Base-by-base conservation (phyloP, 2,329 filamentous ascomycete genomes). In the Plenodomus biglobosus region DNA sequence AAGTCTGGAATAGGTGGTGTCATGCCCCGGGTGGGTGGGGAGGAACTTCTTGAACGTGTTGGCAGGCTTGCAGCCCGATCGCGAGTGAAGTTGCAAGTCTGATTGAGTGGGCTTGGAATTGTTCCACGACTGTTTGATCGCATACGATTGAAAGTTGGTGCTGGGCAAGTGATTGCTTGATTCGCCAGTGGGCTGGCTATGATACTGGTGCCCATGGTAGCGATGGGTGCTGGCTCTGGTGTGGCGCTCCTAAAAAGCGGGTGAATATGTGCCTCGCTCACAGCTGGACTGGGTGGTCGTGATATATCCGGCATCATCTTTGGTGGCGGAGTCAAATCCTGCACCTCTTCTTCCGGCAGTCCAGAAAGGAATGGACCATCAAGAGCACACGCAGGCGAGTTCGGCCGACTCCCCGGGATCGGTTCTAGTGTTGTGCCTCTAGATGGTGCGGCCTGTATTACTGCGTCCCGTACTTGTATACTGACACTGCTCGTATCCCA, bases 171-270 rank as follows among this genome's bases (percentile, higher is more conserved):
- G 37, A 90, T 81, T 16, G 86, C 73, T 56, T 85, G 81, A 3
- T 84, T 87, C 2, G 84, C 85, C 35, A 85, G 80, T 0, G 87
- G 87, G 2, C 87, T 85, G 0, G 87, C 88, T 10, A 84, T 76
- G 40, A 92, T 85, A 15, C 85, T 78, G 0, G 88, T 92, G 0
- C 86, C 85, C 0, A 86, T 84, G 0, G 85, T 87, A 1, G 62
- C 61, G 5, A 82, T 72, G 0, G 87, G 82, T 1, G 86, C 84
- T 7, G 86, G 86, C 1, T 77, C 80, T 0, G 85, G 85, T 35
- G 84, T 87, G 64, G 89, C 86, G 5, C 85, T 85, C 50, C 88
- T 80, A 75, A 92, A 91, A 2, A 92, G 78, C 8, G 88, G 88
- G 67, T 92, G 88, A 38, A 91, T 90, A 63, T 90, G 83, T 3